Base-by-base conservation (phyloP, 1,284 basidiomycete species). In the Termitomyces sp. region DNA sequence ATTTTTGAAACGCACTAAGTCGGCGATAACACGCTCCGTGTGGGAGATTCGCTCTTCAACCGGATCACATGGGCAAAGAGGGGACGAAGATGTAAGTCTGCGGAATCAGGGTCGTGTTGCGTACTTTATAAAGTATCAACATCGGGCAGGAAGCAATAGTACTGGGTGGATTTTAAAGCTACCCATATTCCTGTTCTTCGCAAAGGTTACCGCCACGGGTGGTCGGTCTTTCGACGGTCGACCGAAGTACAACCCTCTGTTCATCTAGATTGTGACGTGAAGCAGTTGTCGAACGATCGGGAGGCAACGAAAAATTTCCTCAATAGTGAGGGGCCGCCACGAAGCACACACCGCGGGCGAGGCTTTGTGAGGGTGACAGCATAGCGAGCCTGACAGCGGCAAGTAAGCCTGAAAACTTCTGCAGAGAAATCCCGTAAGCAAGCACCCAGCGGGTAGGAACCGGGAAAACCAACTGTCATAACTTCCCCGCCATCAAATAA, bases 241-340 rank as follows among this genome's bases (percentile, higher is more conserved):
- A 26, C 41, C 41, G 13, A n/a, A 24, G 15, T 36, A 26, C 9
- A n/a, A 17, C 5, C 46, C 4, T 48, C 15, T 2, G 34, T 28
- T n/a, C 10, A 49, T 49, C 47, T 49, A 38, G 34, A 49, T 49
- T 26, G 34, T 39, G 47, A 28, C 47, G 47, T 26, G 47, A 45
- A 45, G 30, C 38, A 19, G n/a, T 28, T n/a, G 46, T 12, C 24
- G 24, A 12, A 48, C 21, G 46, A n/a, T 48, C 34, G n/a, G 24
- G 4, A 49, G 21, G n/a, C n/a, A 28, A n/a, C 24, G 47, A 38
- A 44, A 9, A 30, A 17, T 17, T 36, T 15, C n/a, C n/a, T 12
- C n/a, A 28, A 12, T 10, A 24, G 6, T 48, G 15, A 17, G 15
- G 26, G 36, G 34, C 24, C n/a, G 36, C n/a, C 36, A 28, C 10